Base-by-base conservation (phyloP, 1,139 yeast species). In the Taiozyma sp. region DNA sequence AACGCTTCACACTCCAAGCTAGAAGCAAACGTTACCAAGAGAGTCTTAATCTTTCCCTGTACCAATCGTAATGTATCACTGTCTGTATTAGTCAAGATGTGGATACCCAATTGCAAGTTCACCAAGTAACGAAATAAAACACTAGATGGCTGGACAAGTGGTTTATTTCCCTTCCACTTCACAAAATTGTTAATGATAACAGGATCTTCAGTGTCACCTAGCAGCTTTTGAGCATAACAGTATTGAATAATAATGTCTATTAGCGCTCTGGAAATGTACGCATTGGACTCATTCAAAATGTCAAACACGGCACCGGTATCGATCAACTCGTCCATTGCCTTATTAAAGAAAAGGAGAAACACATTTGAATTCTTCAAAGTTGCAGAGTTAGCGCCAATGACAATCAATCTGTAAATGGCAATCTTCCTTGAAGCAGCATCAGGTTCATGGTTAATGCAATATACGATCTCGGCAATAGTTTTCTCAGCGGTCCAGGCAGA, bases 151-250 rank as follows among this genome's bases (percentile, higher is more conserved):
- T 68, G 72, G 4, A 71, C 58, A 5, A 59, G 48, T 3, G 73
- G 74, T 13, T 58, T 53, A 8, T 47, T 48, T 22, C 64, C 51
- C 43, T 56, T 61, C 71, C 73, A 70, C 8, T 52, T 48, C 12
- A 49, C 54, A 45, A 64, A 67, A 44, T 54, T 56, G 12, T 43
- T 44, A 1, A 45, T n/a, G 9, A 55, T 50, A 1, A 40, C 22
- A 1, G 45, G 44, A 12, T 51, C 52, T 7, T 53, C 48, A 5
- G 47, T 24, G 4, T 28, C 42, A 4, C 47, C 44, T 42, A 51
- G 55, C 1, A 19, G 4, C 70, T 74, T 74, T 48, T 75, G 79
- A 4, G 69, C 59, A 71, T 75, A 74, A 54, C 75, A 69, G 54
- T 72, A 74, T 28, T 64, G 66, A 16, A 74, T 52, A 2, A 72